These are phyloP conservation scores for Exophiala alcalophila DNA, from an alignment of 2,329 filamentous ascomycete species.

Conservation along the genomic window DNA sequence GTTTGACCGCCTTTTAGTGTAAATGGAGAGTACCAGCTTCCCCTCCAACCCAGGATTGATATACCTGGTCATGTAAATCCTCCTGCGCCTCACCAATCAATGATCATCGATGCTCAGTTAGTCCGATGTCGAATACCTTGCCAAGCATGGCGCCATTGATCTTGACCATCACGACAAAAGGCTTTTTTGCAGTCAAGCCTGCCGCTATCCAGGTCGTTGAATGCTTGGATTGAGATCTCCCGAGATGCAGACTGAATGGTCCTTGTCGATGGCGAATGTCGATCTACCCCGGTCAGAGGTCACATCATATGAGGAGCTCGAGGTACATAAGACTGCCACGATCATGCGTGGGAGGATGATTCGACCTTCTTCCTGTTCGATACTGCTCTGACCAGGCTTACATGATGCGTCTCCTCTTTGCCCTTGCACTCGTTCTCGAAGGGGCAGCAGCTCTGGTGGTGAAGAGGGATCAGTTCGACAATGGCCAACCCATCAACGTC, in stretches of 20 bases:
- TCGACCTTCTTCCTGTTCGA: background rate
- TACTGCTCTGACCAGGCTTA: background rate
- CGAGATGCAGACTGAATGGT: background rate
- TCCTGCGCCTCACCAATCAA: too few relatives aligned
- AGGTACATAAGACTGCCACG: too few relatives aligned
- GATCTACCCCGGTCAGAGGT: background rate
- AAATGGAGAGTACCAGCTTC: too few relatives aligned
- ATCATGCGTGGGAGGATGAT: background rate
- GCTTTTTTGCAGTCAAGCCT: background rate
- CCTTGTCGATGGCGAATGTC: background rate
- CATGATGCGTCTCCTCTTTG: background rate
- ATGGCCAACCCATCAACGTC: background rate
- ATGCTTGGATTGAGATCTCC: background rate
- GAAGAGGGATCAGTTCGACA: background rate
- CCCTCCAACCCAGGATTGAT: too few relatives aligned
- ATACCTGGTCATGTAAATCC: too few relatives aligned
- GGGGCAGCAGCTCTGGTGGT: background rate
- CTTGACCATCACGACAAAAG: conserved; percentile 1
- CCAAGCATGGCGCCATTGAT: conserved; percentile 8
- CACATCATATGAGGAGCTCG: too few relatives aligned
- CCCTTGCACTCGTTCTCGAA: too few relatives aligned
- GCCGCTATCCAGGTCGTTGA: background rate
- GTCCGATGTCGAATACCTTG: too few relatives aligned
- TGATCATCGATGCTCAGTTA: too few relatives aligned
- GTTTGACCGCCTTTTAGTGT: too few relatives aligned